Base-by-base conservation (phyloP, 2,329 filamentous ascomycete species). In the Fusarium papillatum region DNA sequence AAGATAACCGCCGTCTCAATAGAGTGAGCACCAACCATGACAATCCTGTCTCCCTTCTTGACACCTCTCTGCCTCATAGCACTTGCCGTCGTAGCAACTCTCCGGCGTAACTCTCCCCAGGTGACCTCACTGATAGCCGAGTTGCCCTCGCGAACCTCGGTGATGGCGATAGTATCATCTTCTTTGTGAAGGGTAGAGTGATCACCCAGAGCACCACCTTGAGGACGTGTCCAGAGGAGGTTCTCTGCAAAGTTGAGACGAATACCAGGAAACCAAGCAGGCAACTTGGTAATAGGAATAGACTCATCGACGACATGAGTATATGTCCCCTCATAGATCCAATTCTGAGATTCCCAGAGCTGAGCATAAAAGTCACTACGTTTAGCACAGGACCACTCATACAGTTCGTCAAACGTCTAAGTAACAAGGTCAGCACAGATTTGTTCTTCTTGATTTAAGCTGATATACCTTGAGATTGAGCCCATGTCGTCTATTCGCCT, bases 171-270 rank as follows among this genome's bases (percentile, higher is more conserved):
- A 78, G 92, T 92, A 73, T 82, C 83, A 74, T 96, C 94, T 76
- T 95, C 93, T 82, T 97, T 97, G 72, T 90, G 86, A 6, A 81
- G 76, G 1, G 86, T 94, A 10, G 87, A 87, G 7, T 87, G 85
- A 29, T 86, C 80, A 4, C 85, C 87, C 0, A 85, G 82, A 13
- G 87, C 80, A n/a, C 84, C 81, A 0, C 84, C 79, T 3, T 83
- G 80, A 5, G 82, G 81, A 17, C 86, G 85, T 2, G 89, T 89
- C 85, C 90, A 96, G 31, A 98, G 90, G 31, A 95, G 84, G 80
- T 97, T 97, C 84, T 97, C 95, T 7, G 94, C 93, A 81, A 93
- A 96, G 80, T 95, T 97, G 77, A 97, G 83, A 7, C 86, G 84
- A 2, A 95, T 88, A 36, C 95, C 95, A 2, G 91, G 85, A 82